Conservation (phyloP, 805 yeast species). For the Nakazawaea laoshanensis region DNA sequence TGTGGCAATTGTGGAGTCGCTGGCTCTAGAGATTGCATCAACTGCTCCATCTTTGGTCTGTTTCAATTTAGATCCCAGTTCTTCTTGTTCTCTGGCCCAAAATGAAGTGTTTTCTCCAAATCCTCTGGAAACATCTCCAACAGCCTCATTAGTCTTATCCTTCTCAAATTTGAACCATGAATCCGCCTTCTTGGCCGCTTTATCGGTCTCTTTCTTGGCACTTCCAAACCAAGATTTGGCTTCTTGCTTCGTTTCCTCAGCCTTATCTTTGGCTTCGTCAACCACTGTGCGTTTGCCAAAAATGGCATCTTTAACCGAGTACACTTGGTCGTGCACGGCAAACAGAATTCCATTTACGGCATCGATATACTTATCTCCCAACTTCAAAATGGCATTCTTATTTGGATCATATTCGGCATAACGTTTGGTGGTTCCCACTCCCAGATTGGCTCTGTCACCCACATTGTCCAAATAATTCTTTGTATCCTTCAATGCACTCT, state of each 20-base stretch:
- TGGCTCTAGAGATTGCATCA: conserved; percentile 1
- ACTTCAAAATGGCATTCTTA: conserved; percentile 4
- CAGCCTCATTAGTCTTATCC: background rate
- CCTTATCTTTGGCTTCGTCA: background rate
- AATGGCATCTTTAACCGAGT: conserved; percentile 3
- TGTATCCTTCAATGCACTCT: background rate
- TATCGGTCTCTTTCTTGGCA: conserved; percentile 3
- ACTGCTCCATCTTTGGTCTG: conserved; percentile 5
- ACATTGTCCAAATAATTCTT: conserved; percentile 1
- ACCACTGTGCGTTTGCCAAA: background rate
- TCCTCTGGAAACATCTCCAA: conserved; percentile 5
- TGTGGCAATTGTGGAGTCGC: conserved; percentile 3
- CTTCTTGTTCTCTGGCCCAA: conserved; percentile 9
- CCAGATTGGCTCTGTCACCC: conserved; percentile 4
- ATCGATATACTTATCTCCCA: conserved; percentile 9
- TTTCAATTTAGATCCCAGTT: background rate
- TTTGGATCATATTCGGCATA: conserved; percentile 2
- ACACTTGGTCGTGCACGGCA: conserved; percentile 7
- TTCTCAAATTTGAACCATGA: conserved; percentile 7
- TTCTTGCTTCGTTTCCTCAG: conserved; percentile 3
- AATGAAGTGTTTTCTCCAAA: conserved; percentile 10
- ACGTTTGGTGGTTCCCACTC: background rate
- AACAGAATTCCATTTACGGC: conserved; percentile 5
- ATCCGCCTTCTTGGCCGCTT: background rate
- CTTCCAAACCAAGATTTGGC: conserved; percentile 5